A percentile compares a stretch with the other conserved stretches of the same genome.
Evolutionary conservation across 345 rosid species (phyloP).

Genomic region (Salix caprea): DNA sequence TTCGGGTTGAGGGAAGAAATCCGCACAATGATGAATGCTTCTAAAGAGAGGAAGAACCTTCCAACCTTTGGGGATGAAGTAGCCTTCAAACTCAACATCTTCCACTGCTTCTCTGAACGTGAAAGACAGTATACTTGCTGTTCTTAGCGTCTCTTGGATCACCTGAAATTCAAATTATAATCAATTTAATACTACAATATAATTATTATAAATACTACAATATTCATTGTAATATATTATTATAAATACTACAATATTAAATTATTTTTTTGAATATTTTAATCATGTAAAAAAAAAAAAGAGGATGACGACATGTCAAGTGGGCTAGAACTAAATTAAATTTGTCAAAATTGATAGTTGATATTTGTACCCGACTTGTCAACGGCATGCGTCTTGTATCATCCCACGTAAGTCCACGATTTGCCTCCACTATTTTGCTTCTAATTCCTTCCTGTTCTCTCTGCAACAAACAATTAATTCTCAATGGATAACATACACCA

Average conservation of each 20-base stretch:
- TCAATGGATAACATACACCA: neutral
- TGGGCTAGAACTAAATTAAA: neutral
- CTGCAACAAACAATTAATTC: slow-evolving; percentile 29
- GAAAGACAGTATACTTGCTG: slow-evolving; percentile 81
- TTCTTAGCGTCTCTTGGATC: slow-evolving; percentile 91
- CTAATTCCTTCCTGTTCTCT: slow-evolving; percentile 63
- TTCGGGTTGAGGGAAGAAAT: slow-evolving; percentile 67
- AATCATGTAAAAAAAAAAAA: neutral
- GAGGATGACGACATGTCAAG: neutral
- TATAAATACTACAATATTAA: neutral
- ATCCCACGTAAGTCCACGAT: slow-evolving; percentile 72
- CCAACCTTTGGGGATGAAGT: slow-evolving; percentile 89
- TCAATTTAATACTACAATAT: too few species aligned
- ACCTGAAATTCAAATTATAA: slow-evolving; percentile 37
- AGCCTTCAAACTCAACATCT: slow-evolving; percentile 80
- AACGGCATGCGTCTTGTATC: slow-evolving; percentile 86
- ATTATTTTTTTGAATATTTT: neutral
- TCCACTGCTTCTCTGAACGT: slow-evolving; percentile 89
- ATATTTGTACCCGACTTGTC: slow-evolving; percentile 56
- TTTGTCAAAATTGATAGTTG: neutral
- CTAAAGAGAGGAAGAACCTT: slow-evolving; percentile 94
- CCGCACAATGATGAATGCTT: slow-evolving; percentile 69
- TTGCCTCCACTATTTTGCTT: slow-evolving; percentile 40
- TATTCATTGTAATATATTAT: too few species aligned
- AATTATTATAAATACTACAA: too few species aligned